A percentile compares a stretch with the other conserved stretches of the same genome.
Evolutionary conservation across 2,329 filamentous ascomycete genomes (phyloP).

Genomic region (Pestalotiopsis sp.): DNA sequence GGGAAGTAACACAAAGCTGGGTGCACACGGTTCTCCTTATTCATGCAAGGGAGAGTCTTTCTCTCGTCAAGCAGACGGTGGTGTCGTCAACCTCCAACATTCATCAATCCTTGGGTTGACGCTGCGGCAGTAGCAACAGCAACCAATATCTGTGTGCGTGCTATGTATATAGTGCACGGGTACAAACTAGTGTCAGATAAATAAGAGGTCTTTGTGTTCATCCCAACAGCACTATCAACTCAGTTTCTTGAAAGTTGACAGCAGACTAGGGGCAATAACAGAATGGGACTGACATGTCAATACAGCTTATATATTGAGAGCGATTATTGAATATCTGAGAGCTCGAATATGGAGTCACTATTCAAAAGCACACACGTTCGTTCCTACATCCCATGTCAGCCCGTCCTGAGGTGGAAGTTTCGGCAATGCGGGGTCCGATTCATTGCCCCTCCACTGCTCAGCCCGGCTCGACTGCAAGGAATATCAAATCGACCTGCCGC

Average conservation of each 20-base stretch:
- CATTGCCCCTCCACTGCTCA: slow-evolving; percentile 7
- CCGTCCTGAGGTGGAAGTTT: neutral
- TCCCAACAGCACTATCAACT: too few relatives aligned
- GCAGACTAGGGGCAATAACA: too few relatives aligned
- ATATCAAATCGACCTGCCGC: slow-evolving; percentile 1
- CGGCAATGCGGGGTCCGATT: slow-evolving; percentile 3
- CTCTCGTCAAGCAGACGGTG: neutral
- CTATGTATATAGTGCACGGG: neutral
- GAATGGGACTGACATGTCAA: too few relatives aligned
- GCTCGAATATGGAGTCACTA: neutral
- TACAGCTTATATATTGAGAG: neutral
- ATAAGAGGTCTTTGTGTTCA: neutral
- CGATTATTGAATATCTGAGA: neutral
- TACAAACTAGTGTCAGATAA: neutral
- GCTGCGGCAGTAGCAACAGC: neutral
- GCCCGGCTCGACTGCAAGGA: neutral
- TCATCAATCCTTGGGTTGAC: neutral
- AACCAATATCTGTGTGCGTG: neutral
- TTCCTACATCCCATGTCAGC: neutral
- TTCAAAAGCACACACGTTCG: neutral
- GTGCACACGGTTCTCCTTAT: neutral
- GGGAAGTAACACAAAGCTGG: too few relatives aligned
- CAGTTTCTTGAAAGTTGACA: too few relatives aligned
- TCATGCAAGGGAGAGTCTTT: neutral
- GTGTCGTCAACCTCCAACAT: neutral